phyloP scores from a whole-genome alignment of 768 basidiomycete genomes.

The Cubamyces lactineus region DNA sequence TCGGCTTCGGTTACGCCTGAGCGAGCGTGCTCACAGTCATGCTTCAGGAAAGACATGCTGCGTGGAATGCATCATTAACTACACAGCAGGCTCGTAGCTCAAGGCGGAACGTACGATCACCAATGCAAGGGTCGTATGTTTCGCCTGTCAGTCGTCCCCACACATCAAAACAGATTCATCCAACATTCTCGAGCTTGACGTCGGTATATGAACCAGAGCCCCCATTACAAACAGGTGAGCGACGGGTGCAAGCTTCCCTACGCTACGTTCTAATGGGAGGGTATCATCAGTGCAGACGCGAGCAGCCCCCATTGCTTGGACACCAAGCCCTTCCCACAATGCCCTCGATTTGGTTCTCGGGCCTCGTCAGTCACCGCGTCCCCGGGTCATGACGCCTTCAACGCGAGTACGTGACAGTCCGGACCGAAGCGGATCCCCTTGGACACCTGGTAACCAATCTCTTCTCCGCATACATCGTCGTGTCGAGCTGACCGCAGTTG shows the following conservation, averaged over 20 bases:
- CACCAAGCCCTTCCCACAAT: background rate
- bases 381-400: constrained; percentile 3
- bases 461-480: no score
- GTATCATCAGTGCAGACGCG: constrained; percentile 1
- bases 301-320: background rate
- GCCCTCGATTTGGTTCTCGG: constrained; percentile 10
- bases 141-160: background rate
- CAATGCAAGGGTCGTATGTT: background rate
- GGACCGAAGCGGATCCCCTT: background rate
- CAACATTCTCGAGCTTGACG: background rate
- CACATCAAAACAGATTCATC: background rate
- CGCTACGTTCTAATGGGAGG: background rate
- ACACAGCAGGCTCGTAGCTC: background rate
- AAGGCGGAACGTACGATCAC: background rate
- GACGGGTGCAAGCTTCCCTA: background rate
- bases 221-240: background rate
- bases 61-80: background rate
- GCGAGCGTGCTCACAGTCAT: background rate
- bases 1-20: background rate
- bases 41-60: background rate
- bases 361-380: constrained; percentile 1
- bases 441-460: background rate
- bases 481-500: no score
- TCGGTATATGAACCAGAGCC: background rate
- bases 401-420: background rate